Base-by-base conservation (phyloP, 495 filamentous ascomycete genomes). In the Neurospora sp. region DNA sequence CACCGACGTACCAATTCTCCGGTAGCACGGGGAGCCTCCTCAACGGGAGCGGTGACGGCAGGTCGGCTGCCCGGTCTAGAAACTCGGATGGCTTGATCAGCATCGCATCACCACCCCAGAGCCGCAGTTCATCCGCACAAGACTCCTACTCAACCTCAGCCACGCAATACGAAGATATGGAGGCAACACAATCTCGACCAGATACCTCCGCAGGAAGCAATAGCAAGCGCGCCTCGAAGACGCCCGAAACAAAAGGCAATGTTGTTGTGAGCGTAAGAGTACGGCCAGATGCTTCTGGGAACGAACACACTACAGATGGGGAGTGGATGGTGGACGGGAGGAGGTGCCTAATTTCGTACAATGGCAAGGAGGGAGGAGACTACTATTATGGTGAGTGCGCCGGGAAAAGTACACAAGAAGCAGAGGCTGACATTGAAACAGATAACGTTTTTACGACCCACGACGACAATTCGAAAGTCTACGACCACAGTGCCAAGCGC, bases 201-300 rank as follows among this genome's bases (percentile, higher is more conserved):
- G 81, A 79, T 12, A 71, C 78, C 65, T 71, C 75, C 14, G 69
- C 81, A 16, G 80, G 82, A 39, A 84, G 86, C 48, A 86, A 83
- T 35, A 84, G 86, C 48, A 86, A 83, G 71, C 80, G 83, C 6
- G 39, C 76, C 35, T 88, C 85, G 20, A 88, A 82, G 75, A 9
- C 18, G 4, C 40, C 79, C 42, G 93, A 98, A 73, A 87, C 85
- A 22, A 98, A 97, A 79, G 96, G 96, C 4, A 98, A 98, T 82
- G 96, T 99, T 39, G 85, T 98, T 73, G 94, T 99, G 73, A 98
- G 96, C 77, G 94, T 99, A 69, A 88, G 96, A 73, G 93, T 98
- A 65, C 88, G 96, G 68, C 96, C 96, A 16, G 94, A 98, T 83
- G 86, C 88, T 18, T 86, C 82, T 18, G 83, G 84, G 7, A 87